These are phyloP conservation scores for Trypanosoma caninum DNA, from an alignment of 208 protist genomes.

Conservation along the genomic window DNA sequence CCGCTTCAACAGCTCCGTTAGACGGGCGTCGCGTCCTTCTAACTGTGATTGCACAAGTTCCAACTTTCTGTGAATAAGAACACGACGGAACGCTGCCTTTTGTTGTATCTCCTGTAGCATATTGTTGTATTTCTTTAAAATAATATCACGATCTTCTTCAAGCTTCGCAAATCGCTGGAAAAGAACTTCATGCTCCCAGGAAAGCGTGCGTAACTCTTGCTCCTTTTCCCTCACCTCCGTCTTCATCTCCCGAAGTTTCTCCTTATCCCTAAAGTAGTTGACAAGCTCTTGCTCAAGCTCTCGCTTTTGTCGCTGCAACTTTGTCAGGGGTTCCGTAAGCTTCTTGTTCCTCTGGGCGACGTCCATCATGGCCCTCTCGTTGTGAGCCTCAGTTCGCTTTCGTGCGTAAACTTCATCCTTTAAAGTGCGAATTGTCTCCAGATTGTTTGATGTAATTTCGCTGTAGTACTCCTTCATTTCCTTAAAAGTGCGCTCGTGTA, in stretches of 20 bases:
- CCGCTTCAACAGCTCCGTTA: conserved; percentile 92
- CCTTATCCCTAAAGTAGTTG: conserved; percentile 90
- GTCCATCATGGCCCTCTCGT: conserved; percentile 97
- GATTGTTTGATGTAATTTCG: conserved; percentile 98
- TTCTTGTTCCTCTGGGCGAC: conserved; percentile 96
- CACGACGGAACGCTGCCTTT: conserved; percentile 93
- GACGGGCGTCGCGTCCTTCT: conserved; percentile 92
- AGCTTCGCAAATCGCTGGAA: conserved; percentile 90
- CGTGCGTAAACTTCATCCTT: conserved; percentile 96
- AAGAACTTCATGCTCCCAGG: conserved; percentile 96
- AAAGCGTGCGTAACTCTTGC: conserved; percentile 88
- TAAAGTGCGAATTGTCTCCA: conserved; percentile 97
- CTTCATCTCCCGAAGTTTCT: conserved; percentile 82
- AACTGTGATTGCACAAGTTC: conserved; percentile 89
- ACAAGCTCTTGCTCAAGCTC: conserved; percentile 88
- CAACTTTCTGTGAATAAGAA: conserved; percentile 95
- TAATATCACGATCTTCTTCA: conserved; percentile 93
- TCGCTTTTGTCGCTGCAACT: conserved; percentile 90
- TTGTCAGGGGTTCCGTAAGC: conserved; percentile 94
- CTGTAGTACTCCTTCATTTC: conserved; percentile 98
- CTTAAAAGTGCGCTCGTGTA: conserved; percentile 95
- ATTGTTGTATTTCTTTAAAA: conserved; percentile 93
- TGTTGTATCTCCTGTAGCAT: conserved; percentile 96
- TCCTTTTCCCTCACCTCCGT: conserved; percentile 65
- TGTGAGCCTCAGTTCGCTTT: conserved; percentile 93